Conservation (phyloP, 805 yeast genomes). For the Peterozyma toletana region DNA sequence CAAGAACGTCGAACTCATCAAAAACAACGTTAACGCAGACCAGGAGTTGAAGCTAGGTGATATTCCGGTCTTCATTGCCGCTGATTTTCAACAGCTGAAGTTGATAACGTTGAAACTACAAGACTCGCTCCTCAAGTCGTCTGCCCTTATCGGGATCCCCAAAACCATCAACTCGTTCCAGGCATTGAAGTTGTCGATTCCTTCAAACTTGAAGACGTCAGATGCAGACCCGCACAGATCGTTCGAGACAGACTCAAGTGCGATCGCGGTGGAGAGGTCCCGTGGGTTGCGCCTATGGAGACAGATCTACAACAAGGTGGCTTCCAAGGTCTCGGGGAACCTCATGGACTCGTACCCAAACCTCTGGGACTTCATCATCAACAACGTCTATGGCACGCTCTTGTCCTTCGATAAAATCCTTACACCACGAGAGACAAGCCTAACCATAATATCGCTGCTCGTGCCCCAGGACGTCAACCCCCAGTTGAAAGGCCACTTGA, state of each 20-base stretch:
- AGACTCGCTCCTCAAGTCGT: conserved; percentile 71
- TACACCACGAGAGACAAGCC: conserved; percentile 61
- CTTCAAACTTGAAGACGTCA: conserved; percentile 19
- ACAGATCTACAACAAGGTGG: conserved; percentile 67
- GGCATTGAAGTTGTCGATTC: conserved; percentile 58
- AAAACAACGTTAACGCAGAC: too few relatives aligned
- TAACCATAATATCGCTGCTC: conserved; percentile 70
- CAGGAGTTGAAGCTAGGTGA: too few relatives aligned
- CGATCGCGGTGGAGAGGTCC: conserved; percentile 11
- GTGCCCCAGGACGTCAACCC: conserved; percentile 94
- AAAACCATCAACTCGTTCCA: neutral
- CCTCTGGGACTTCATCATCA: conserved; percentile 64
- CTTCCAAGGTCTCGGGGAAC: conserved; percentile 59
- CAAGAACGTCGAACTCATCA: too few relatives aligned
- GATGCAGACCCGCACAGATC: neutral
- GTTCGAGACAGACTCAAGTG: conserved; percentile 8
- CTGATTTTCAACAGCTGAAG: neutral
- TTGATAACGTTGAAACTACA: conserved; percentile 46
- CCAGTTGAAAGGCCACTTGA: conserved; percentile 83
- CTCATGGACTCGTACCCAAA: conserved; percentile 78
- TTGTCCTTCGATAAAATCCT: conserved; percentile 62
- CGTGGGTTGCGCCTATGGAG: conserved; percentile 69
- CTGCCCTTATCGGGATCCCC: conserved; percentile 61
- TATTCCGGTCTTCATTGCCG: too few relatives aligned
- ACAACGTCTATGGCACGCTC: conserved; percentile 72